phyloP scores from a whole-genome alignment of 148 eudicot genomes.

The Euryodendron excelsum region DNA sequence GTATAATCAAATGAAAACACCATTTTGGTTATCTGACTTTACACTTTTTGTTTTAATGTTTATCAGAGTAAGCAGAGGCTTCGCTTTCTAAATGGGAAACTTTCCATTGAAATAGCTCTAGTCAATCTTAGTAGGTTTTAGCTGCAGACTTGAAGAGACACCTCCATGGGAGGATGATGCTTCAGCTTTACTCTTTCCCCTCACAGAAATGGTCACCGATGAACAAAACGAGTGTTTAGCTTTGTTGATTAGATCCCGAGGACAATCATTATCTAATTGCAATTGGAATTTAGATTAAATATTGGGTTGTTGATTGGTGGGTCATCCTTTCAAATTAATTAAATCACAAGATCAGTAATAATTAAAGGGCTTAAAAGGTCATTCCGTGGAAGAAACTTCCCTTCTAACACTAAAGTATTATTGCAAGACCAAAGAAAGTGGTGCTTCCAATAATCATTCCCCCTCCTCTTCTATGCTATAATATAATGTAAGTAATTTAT shows the following conservation, averaged over 20 bases:
- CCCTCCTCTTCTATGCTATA: neutral
- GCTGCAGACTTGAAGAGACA: too few species aligned
- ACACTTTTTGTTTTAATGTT: neutral
- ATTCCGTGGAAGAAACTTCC: neutral
- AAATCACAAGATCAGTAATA: neutral
- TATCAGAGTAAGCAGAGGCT: neutral
- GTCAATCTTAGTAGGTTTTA: too few species aligned
- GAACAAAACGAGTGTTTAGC: neutral
- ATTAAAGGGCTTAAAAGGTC: neutral
- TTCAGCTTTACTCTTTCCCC: neutral
- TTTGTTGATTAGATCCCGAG: neutral
- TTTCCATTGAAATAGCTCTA: neutral
- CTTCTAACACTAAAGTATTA: neutral
- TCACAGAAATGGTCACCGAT: neutral
- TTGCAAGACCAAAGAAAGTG: neutral
- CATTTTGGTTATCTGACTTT: neutral
- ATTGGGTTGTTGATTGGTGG: conserved; percentile 11
- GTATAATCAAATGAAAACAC: neutral
- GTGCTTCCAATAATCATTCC: conserved; percentile 3
- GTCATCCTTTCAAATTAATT: neutral
- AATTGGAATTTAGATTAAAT: neutral
- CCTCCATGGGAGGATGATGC: neutral
- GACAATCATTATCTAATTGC: neutral
- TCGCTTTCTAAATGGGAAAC: neutral
- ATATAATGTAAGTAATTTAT: neutral